These are phyloP conservation scores for Fusarium virguliforme DNA, from an alignment of 2,329 filamentous ascomycete genomes.

Conservation along the genomic window DNA sequence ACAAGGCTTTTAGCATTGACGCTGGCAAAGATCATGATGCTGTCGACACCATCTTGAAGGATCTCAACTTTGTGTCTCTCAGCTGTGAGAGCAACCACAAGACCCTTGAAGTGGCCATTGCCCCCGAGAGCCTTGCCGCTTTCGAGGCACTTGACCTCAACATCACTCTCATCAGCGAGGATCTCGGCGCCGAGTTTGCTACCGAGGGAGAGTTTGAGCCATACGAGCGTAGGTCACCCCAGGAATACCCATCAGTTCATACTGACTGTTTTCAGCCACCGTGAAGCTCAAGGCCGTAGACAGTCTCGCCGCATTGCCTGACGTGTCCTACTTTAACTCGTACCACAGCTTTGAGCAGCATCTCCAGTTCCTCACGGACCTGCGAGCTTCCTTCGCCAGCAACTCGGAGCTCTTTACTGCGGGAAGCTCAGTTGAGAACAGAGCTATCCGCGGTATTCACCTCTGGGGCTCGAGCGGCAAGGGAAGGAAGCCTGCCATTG, in stretches of 20 bases:
- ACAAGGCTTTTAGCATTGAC: constrained; percentile 50
- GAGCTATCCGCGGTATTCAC: constrained; percentile 73
- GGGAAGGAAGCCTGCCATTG: constrained; percentile 66
- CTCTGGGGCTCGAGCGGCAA: constrained; percentile 65
- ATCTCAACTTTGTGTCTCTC: constrained; percentile 47
- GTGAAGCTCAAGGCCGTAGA: constrained; percentile 1
- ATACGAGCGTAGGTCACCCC: constrained; percentile 26
- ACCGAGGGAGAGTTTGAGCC: constrained; percentile 43
- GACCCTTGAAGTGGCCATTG: constrained; percentile 49
- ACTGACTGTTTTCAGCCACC: constrained; percentile 4
- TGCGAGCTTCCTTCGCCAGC: constrained; percentile 60
- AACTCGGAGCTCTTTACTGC: constrained; percentile 66
- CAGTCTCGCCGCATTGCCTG: constrained; percentile 16
- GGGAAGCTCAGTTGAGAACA: constrained; percentile 65
- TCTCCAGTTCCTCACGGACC: constrained; percentile 62
- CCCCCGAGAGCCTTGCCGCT: constrained; percentile 42
- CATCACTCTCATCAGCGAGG: constrained; percentile 40
- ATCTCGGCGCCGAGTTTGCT: constrained; percentile 49
- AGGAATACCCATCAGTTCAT: rapidly evolving
- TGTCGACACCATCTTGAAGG: constrained; percentile 34
- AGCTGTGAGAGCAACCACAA: constrained; percentile 46
- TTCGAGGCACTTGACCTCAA: constrained; percentile 49
- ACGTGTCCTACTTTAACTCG: constrained; percentile 64
- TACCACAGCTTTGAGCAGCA: constrained; percentile 71
- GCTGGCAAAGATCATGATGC: constrained; percentile 32